Evolutionary conservation across 1,284 basidiomycete genomes (phyloP).

Genomic region (Cutaneotrichosporon sp.): DNA sequence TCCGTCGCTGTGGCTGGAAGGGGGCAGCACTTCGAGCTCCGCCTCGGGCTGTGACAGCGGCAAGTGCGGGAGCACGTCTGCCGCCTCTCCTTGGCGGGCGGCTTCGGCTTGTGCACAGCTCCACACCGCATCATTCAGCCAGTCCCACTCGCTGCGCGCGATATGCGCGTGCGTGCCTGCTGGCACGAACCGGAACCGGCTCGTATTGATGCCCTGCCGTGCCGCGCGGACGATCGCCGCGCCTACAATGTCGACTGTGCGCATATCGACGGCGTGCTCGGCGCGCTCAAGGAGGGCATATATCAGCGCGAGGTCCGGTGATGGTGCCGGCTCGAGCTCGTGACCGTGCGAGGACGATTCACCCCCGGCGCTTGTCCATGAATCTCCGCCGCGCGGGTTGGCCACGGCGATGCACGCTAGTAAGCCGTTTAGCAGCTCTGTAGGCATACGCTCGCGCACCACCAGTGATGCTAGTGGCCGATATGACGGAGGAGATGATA

Average conservation of each 20-base stretch:
- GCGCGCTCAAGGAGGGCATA: background rate
- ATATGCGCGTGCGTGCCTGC: background rate
- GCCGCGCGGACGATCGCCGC: background rate
- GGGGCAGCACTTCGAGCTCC: background rate
- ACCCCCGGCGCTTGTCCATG: too few relatives aligned
- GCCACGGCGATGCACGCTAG: background rate
- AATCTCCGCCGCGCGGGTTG: too few relatives aligned
- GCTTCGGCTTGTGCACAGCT: background rate
- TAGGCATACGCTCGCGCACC: too few relatives aligned
- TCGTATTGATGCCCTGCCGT: background rate
- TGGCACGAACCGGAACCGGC: background rate
- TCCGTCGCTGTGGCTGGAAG: background rate
- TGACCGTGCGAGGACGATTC: too few relatives aligned
- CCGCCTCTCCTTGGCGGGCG: background rate
- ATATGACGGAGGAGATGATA: background rate
- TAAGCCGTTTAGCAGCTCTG: background rate
- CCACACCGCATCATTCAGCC: background rate
- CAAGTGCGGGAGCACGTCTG: background rate
- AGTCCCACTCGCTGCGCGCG: background rate
- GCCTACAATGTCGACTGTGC: background rate
- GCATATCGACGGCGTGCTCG: background rate
- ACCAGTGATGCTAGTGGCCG: background rate
- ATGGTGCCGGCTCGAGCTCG: background rate
- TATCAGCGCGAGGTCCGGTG: background rate
- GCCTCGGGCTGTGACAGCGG: background rate